Evolutionary conservation across 2,329 filamentous ascomycete species (phyloP).

Genomic region (Hymenoscyphus occultus): DNA sequence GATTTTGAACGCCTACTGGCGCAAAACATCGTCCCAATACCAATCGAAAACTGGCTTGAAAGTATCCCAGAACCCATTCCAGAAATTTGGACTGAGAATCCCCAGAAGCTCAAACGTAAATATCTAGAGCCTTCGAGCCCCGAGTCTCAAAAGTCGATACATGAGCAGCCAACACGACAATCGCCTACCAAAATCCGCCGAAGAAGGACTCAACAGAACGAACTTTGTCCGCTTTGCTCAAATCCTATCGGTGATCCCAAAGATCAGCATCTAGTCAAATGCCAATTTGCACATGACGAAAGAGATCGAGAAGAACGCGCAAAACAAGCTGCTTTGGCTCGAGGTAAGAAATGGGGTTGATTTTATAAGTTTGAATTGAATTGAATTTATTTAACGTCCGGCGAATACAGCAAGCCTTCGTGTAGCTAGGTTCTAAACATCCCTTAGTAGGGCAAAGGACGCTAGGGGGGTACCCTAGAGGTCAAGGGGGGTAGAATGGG

Average conservation of each 20-base stretch:
- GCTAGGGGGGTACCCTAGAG: no score
- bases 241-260: slow-evolving; percentile 15
- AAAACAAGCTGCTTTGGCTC: neutral
- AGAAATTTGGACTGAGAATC: neutral
- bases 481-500: no score
- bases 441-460: no score
- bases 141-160: neutral
- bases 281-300: slow-evolving; percentile 24
- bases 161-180: neutral
- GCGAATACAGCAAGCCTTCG: no score
- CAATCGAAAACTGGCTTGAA: neutral
- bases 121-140: neutral
- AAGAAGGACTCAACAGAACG: neutral
- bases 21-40: neutral
- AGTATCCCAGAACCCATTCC: neutral
- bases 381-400: no score
- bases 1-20: neutral
- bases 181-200: neutral
- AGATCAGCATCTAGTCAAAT: slow-evolving; percentile 22
- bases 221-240: slow-evolving; percentile 19
- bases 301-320: slow-evolving; percentile 14
- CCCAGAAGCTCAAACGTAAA: neutral
- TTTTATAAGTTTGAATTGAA: no score
- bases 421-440: no score
- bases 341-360: neutral